Evolutionary conservation across 2,329 filamentous ascomycete species (phyloP).

Genomic region (Epichloe sp.): DNA sequence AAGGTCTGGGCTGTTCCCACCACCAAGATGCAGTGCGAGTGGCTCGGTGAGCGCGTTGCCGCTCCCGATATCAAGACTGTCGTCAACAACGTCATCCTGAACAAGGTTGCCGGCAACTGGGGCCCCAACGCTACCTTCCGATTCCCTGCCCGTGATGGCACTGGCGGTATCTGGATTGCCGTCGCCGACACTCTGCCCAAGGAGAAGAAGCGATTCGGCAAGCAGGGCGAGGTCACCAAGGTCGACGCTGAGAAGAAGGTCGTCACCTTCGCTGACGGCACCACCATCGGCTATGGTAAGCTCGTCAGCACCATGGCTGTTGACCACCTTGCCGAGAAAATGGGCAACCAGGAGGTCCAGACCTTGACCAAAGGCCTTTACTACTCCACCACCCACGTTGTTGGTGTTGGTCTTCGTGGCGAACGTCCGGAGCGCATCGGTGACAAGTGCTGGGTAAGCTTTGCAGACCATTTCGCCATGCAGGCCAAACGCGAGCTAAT

Average conservation of each 20-base stretch:
- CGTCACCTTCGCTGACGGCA: constrained; percentile 72
- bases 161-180: constrained; percentile 97
- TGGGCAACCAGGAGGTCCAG: constrained; percentile 77
- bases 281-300: constrained; percentile 80
- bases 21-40: constrained; percentile 98
- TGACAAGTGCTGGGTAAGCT: constrained; percentile 90
- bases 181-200: constrained; percentile 86
- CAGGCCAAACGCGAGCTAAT: not conserved
- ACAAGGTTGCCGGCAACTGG: constrained; percentile 96
- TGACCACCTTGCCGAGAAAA: constrained; percentile 73
- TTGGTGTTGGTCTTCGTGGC: constrained; percentile 90
- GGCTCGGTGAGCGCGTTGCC: constrained; percentile 97
- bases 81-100: constrained; percentile 85
- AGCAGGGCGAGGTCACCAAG: constrained; percentile 70
- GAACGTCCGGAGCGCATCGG: constrained; percentile 88
- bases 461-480: not conserved
- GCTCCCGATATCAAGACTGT: constrained; percentile 91
- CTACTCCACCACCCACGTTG: constrained; percentile 95
- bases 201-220: constrained; percentile 83
- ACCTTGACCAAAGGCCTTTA: constrained; percentile 78
- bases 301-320: constrained; percentile 94
- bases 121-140: constrained; percentile 97
- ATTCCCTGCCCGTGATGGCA: constrained; percentile 91
- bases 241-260: constrained; percentile 77
- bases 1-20: constrained; percentile 99